Evolutionary conservation across 2,329 filamentous ascomycete species (phyloP), one percentile per base, ranked within the genome.

Genomic region (Botrytis cinerea): DNA sequence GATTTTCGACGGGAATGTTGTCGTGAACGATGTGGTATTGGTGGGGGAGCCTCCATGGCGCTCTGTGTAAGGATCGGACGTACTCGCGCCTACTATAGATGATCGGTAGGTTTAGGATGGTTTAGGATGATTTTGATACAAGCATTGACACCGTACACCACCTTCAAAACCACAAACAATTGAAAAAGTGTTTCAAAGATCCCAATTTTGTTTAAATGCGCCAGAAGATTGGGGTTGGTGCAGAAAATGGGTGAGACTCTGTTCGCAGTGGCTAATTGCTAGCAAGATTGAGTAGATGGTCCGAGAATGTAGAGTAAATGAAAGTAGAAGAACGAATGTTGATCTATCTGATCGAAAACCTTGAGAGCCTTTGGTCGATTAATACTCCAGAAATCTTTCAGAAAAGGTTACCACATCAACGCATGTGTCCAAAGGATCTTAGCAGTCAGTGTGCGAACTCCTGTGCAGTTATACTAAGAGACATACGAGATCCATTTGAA

Each of bases 1-100:
- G 80, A 80, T 71, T 77, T 78, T 73, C 80, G 76, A 59, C 79
- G 77, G 35, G 72, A 73, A 77, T 80, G 75, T 40, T 79, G 77
- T 77, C 80, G 75, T 51, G 75, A 71, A 45, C 77, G 76, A 74
- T 63, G 74, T 38, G 79, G 79, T 32, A 80, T 76, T 45, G 77
- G 77, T 59, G 79, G 80, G 75, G 79, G 79, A 70, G 76, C 75
- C 70, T 75, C 78, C 79, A 80, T 80, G 43, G 70, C 70, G 61
- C 75, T 63, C 73, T 74, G 71, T 76, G 75, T 75, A 74, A 75
- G 69, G 73, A 73, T 74, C 61, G 74, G 66, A 57, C 18, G 73
- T 75, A 74, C 69, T 57, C 35, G 70, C 70, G 69, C 73, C 70
- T 63, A 63, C 66, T 69, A 45, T 43, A 57, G 54, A 43, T 57